Evolutionary conservation across 768 basidiomycete species (phyloP), one percentile per base, ranked within the genome.

Genomic region (Wakefieldia striispora): DNA sequence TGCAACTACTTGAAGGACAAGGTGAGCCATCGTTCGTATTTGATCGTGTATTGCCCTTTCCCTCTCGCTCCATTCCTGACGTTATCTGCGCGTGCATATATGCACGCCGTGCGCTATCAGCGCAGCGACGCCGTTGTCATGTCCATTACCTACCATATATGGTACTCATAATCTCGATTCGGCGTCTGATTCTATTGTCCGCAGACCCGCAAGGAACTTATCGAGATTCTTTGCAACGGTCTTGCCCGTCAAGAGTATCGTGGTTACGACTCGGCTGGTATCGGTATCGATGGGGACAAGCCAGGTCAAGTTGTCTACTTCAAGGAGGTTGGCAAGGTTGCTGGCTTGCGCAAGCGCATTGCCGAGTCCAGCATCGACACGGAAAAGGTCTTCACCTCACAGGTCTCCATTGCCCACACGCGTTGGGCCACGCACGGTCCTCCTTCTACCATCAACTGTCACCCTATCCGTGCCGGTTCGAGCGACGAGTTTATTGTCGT

Each of bases 361-460:
- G 81, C 84, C 35, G 73, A 75, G 49, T 83, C 90, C 24, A 68
- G 64, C 55, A 61, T 92, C 59, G 80, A 95, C 67, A 84, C 88
- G 51, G 72, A 77, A 64, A 93, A 91, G 76, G 77, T 80, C 33
- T 86, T 82, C 70, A 65, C 91, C 44, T 83, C 86, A 36, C 94
- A 97, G 72, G 92, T 95, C 39, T 93, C 92, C 34, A 97, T 99
- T 71, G 95, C 95, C 12, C 97, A 99, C 74, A 99, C 97, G 12
- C 91, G 97, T 57, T 99, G 97, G 97, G 97, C 97, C 2, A 99
- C 97, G 17, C 97, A 99, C 66, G 97, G 97, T 33, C 81, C 85
- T 17, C 95, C 94, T 19, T 88, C 86, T 4, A 79, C 83, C 45
- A 69, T 79, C 61, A 99, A 99, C 73, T 98, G 95, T 73, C 97